Evolutionary conservation across 768 basidiomycete genomes (phyloP), one percentile per base, ranked within the genome.

Genomic region (Mycena vitilis): DNA sequence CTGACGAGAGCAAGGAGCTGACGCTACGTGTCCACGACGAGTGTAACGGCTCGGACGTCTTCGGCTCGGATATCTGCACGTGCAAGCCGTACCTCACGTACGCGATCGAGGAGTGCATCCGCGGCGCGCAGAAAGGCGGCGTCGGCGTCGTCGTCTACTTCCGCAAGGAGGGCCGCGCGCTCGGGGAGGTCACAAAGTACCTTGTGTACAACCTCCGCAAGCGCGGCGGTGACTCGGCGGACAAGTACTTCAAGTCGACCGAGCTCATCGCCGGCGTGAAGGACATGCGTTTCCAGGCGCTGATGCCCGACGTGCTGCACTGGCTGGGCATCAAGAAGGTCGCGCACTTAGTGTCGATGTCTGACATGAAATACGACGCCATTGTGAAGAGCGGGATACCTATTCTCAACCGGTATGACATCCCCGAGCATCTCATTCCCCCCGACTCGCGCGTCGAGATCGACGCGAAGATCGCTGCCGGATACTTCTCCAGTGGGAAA

Each of bases 131-230:
- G 63, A 36, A 56, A 75, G 95, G 94, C 5, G 97, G 97, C 30
- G 95, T 98, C 30, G 97, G 97, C 22, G 86, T 95, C 34, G 93
- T 97, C 20, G 91, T 96, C 12, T 98, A 98, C 80, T 96, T 97
- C 87, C 86, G 95, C 63, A 96, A 97, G 76, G 95, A 97, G 79
- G 96, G 96, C 13, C 87, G 96, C 48, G 95, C 95, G 0, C 84
- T 98, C 1, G 96, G 96, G 3, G 96, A 98, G 79, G 95, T 97
- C 15, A 95, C 94, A 52, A 95, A 95, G 89, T 93, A 96, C 79
- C 88, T 97, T 54, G 96, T 98, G 9, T 99, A 99, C 80, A 99
- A 99, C 81, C 87, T 96, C 12, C 91, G 97, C 66, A 98, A 99
- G 81, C 91, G 97, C 51, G 94, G 92, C 4, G 96, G 95, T 8